These are phyloP conservation scores for Waitea zeae DNA, from an alignment of 1,284 basidiomycete species.

Conservation along the genomic window DNA sequence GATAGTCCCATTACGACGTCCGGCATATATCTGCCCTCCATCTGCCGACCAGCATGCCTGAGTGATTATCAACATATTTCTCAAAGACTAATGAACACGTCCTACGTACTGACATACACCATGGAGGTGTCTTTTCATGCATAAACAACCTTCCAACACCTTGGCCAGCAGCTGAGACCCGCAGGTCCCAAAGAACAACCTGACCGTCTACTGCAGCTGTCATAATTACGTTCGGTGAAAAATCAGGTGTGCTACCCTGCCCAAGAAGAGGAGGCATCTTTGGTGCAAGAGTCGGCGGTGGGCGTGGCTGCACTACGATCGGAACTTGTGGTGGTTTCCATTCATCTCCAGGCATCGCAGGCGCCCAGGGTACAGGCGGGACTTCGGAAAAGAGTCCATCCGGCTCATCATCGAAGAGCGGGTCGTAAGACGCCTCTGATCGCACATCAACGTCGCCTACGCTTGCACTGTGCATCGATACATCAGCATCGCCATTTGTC, in stretches of 20 bases:
- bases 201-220: constrained; percentile 89
- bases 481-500: not conserved
- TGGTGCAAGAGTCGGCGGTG: constrained; percentile 20
- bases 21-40: constrained; percentile 81
- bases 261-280: constrained; percentile 60
- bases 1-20: constrained; percentile 79
- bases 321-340: too few relatives aligned
- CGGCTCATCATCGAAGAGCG: constrained; percentile 64
- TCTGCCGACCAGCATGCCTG: constrained; percentile 92
- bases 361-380: not conserved
- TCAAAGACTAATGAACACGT: constrained; percentile 3
- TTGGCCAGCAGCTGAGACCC: constrained; percentile 41
- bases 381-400: not conserved
- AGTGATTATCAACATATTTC: constrained; percentile 1
- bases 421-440: constrained; percentile 53
- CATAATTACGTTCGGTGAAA: constrained; percentile 76
- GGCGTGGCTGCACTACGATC: constrained; percentile 5
- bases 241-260: constrained; percentile 36
- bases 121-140: constrained; percentile 84
- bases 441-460: too few relatives aligned
- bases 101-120: constrained; percentile 75
- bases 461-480: too few relatives aligned
- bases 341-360: not conserved
- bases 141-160: constrained; percentile 78
- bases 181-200: constrained; percentile 80